A percentile compares a stretch with the other conserved stretches of the same genome.
Evolutionary conservation across 352 stramenopile genomes (phyloP).

Genomic region (Aphanomyces invadans): DNA sequence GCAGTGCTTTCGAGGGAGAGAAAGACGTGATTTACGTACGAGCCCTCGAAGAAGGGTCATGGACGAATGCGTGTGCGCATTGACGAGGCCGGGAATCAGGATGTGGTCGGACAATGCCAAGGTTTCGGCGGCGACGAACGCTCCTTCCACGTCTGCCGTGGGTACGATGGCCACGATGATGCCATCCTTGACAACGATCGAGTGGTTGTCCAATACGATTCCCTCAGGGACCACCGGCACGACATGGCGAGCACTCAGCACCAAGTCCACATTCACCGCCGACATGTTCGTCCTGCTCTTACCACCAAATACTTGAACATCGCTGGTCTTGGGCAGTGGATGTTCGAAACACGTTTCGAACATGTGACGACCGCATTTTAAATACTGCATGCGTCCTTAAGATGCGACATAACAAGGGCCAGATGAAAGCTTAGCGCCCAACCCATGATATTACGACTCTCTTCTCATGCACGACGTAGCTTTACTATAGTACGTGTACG

Average conservation of each 20-base stretch:
- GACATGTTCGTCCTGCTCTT: background rate
- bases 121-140: constrained; percentile 40
- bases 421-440: too few relatives aligned
- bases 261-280: constrained; percentile 38
- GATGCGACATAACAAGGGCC: too few relatives aligned
- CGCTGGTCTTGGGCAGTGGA: too few relatives aligned
- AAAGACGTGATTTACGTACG: too few relatives aligned
- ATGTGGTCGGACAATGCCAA: constrained; percentile 57
- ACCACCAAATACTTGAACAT: too few relatives aligned
- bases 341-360: too few relatives aligned
- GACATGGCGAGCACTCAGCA: constrained; percentile 70
- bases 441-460: too few relatives aligned
- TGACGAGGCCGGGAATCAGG: constrained; percentile 78
- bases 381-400: too few relatives aligned
- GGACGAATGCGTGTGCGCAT: constrained; percentile 78
- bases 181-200: constrained; percentile 55
- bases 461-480: too few relatives aligned
- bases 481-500: too few relatives aligned
- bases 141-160: constrained; percentile 36
- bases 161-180: constrained; percentile 75
- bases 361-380: too few relatives aligned
- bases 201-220: constrained; percentile 64
- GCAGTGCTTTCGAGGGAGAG: too few relatives aligned
- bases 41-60: constrained; percentile 83
- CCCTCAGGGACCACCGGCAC: constrained; percentile 72